phyloP scores from a whole-genome alignment of 2,329 filamentous ascomycete genomes.

The Calonectria leucothoes region DNA sequence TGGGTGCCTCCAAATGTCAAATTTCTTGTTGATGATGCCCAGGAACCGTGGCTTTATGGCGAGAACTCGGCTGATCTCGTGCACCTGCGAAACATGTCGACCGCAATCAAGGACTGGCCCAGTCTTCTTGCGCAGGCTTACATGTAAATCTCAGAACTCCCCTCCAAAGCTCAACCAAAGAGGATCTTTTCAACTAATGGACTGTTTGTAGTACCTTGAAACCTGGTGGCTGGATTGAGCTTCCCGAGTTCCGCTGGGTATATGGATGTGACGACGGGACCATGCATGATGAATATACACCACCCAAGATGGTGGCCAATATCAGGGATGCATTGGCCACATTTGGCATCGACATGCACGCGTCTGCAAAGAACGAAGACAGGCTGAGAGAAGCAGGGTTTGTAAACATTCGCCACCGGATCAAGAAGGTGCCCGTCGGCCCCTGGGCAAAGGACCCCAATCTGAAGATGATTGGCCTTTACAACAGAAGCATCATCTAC shows the following conservation, averaged over 20 bases:
- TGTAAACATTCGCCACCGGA: conserved; percentile 50
- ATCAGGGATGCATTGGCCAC: conserved; percentile 41
- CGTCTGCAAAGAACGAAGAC: conserved; percentile 43
- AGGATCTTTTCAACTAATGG: neutral
- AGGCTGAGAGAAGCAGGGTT: conserved; percentile 52
- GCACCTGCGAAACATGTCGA: conserved; percentile 52
- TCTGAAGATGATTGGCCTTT: conserved; percentile 57
- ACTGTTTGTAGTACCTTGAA: conserved; percentile 38
- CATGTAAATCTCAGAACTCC: conserved; percentile 14
- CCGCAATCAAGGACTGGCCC: conserved; percentile 40
- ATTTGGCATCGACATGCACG: conserved; percentile 47
- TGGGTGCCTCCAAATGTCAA: conserved; percentile 55
- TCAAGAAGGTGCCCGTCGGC: conserved; percentile 59
- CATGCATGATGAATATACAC: conserved; percentile 36
- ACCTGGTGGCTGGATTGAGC: conserved; percentile 60
- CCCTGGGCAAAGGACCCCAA: conserved; percentile 59
- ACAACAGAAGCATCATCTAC: conserved; percentile 42
- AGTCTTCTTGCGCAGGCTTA: conserved; percentile 34
- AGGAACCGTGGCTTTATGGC: conserved; percentile 44
- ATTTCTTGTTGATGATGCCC: conserved; percentile 52
- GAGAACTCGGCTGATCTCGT: conserved; percentile 42
- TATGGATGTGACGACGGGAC: conserved; percentile 45
- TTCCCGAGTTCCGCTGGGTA: conserved; percentile 47
- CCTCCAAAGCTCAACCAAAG: neutral
- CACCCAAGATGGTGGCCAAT: conserved; percentile 45